Evolutionary conservation across 768 basidiomycete species (phyloP).

Genomic region (Ephemerocybe angulata): DNA sequence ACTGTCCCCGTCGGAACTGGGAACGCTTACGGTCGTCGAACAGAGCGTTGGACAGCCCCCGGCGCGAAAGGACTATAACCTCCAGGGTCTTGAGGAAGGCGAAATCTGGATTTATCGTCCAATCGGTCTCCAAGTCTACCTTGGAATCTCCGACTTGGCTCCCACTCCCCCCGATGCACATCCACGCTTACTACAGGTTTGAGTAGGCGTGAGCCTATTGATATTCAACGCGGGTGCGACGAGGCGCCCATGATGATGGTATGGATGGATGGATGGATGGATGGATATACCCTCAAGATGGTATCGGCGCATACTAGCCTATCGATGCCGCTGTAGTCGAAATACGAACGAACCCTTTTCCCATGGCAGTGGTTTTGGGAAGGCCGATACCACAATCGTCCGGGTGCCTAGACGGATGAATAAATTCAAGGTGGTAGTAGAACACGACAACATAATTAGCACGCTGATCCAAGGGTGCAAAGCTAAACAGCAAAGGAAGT

Average conservation of each 20-base stretch:
- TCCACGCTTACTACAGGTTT: slow-evolving; percentile 12
- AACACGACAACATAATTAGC: not conserved
- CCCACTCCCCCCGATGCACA: slow-evolving; percentile 19
- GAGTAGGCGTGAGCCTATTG: too few species aligned
- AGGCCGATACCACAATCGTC: not conserved
- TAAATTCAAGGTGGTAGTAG: not conserved
- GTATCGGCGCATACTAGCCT: not conserved
- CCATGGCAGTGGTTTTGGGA: not conserved
- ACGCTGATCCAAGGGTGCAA: not conserved
- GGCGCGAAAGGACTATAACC: slow-evolving; percentile 36
- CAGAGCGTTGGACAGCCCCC: slow-evolving; percentile 46
- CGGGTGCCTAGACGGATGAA: not conserved
- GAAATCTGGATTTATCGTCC: slow-evolving; percentile 60
- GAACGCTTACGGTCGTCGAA: slow-evolving; percentile 48
- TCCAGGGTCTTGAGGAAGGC: slow-evolving; percentile 42
- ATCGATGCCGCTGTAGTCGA: not conserved
- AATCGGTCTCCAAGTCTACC: slow-evolving; percentile 36
- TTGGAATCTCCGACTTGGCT: slow-evolving; percentile 24
- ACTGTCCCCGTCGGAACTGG: slow-evolving; percentile 38
- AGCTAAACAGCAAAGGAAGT: not conserved
- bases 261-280: too few species aligned
- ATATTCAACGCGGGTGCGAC: too few species aligned
- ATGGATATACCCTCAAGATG: too few species aligned
- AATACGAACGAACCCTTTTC: not conserved
- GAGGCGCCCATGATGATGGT: too few species aligned